Base-by-base conservation (phyloP, 192 early-diverging fungal genomes). In the Backusella parvicylindrica region DNA sequence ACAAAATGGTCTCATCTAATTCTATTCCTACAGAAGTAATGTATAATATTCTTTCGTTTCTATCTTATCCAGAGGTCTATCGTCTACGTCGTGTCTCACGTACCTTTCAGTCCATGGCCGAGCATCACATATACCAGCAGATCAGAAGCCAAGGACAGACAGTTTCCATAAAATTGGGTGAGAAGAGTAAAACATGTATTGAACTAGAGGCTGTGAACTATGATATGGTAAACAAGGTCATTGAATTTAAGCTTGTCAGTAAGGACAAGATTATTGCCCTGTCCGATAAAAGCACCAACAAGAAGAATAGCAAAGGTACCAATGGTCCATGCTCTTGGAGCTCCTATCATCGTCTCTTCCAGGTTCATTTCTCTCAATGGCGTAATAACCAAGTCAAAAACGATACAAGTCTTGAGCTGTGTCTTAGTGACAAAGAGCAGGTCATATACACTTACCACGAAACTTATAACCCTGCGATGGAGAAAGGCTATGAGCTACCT, bases 311-410 rank as follows among this genome's bases (percentile, higher is more conserved):
- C 11, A 60, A 60, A 2, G 49, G 4, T 4, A 53, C 1, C 1
- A 53, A 13, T 28, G 11, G 23, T 1, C 2, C 11, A 60, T 28
- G 26, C 26, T 60, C 53, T 60, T 75, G 65, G 65, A 53, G 21
- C 21, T 28, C 31, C 1, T 68, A 72, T 33, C 36, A 66, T 5
- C 74, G 79, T 13, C 50, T 43, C 4, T 47, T 75, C 13, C 70
- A 76, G 33, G 47, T 80, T 0, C 66, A 72, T 60, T 80, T 80
- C 40, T 69, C 65, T 30, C 47, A 53, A 28, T 80, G 79, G 79
- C 3, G 23, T 60, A 23, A 26, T 28, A 60, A 60, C 11, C 53
- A 60, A 60, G 28, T 49, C 4, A 47, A 47, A 47, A 3, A 47
- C 6, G 23, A 50, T 50, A 6, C 49, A 5, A 23, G 21, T 13